Evolutionary conservation across 2,329 filamentous ascomycete genomes (phyloP), one percentile per base, ranked within the genome.

Genomic region (Scedosporium aurantiacum): DNA sequence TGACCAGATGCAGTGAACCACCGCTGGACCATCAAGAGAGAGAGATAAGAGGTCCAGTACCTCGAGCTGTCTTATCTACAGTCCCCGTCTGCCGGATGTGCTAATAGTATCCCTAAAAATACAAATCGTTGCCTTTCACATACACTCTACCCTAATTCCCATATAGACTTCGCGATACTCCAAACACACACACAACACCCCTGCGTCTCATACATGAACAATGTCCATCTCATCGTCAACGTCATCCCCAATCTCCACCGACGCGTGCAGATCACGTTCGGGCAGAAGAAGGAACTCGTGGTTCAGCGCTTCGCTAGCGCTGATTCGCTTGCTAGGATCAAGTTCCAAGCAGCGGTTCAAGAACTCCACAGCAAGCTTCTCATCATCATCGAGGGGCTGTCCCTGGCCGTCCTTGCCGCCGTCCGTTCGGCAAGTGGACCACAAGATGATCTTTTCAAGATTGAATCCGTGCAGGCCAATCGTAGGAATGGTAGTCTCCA

Each of bases 391-490:
- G 45, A 94, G 72, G 1, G 78, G 75, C 60, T 78, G 78, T 4
- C 78, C 75, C 60, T 75, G 73, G 7, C 74, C 81, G 57, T 76
- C 78, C 58, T 76, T 79, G 60, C 81, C 80, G 63, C 82, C 81
- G 23, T 85, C 82, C 61, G 84, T 86, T 23, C 91, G 84, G 63
- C 89, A 90, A 27, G 91, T 96, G 69, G 91, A 94, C 94, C 94
- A 99, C 57, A 96, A 79, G 65, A 99, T 87, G 67, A 99, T 94
- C 75, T 96, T 94, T 74, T 96, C 91, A 67, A 96, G 85, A 4
- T 84, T 86, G 72, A 96, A 96, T 0, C 94, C 94, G 52, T 85
- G 83, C 66, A 89, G 85, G 52, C 90, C 90, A 66, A 99, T 88
- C 1, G 90, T 97, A 1, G 93, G 93, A 62, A 99, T 91, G 63